phyloP scores from a whole-genome alignment of 352 stramenopile species.

The Pythium brassicae region DNA sequence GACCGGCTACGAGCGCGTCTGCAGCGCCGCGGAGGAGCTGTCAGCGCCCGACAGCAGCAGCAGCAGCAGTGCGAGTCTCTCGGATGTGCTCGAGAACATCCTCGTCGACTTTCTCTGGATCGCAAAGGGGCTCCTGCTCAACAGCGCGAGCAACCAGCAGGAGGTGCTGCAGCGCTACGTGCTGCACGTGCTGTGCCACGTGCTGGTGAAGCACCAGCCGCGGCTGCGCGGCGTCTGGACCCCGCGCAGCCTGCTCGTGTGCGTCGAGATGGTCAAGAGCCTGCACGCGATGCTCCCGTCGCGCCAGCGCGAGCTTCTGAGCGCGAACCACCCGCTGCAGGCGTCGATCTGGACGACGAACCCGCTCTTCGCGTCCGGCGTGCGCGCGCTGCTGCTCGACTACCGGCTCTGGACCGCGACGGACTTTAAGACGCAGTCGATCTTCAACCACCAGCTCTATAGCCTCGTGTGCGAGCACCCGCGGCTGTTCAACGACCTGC shows the following conservation, averaged over 20 bases:
- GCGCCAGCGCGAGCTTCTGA: conserved; percentile 17
- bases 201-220: conserved; percentile 41
- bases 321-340: conserved; percentile 53
- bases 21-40: not conserved
- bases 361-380: conserved; percentile 61
- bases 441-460: conserved; percentile 79
- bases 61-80: conserved; percentile 4
- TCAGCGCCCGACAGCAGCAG: not conserved
- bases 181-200: conserved; percentile 61
- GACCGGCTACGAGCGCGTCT: conserved; percentile 36
- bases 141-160: conserved; percentile 47
- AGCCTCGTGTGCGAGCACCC: conserved; percentile 64
- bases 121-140: conserved; percentile 59
- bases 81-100: conserved; percentile 35
- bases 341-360: conserved; percentile 68
- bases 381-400: conserved; percentile 65
- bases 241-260: conserved; percentile 55
- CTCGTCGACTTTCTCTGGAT: conserved; percentile 65
- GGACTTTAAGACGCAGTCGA: conserved; percentile 74
- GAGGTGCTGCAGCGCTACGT: conserved; percentile 54
- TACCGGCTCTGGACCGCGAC: conserved; percentile 59
- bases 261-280: conserved; percentile 61
- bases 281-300: conserved; percentile 46
- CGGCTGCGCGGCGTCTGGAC: conserved; percentile 49
- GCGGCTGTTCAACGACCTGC: conserved; percentile 59